Percentiles rank a stretch among this genome's conserved stretches.
phyloP scores from a whole-genome alignment of 2,329 filamentous ascomycete genomes.

The Trichoderma guizhouense region DNA sequence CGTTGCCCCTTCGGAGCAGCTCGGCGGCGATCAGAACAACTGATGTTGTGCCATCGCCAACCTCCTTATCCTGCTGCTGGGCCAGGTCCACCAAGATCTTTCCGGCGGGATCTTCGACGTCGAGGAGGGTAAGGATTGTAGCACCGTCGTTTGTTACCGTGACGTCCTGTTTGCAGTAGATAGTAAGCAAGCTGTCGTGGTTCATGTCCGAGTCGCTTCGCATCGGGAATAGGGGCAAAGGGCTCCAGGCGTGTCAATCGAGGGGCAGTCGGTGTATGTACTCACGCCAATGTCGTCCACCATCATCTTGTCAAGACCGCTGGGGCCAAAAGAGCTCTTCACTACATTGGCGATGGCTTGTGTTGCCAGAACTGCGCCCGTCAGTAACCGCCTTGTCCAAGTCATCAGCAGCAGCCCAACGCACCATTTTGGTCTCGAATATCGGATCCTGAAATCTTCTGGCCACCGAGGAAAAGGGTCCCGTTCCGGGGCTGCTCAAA shows the following conservation, averaged over 20 bases:
- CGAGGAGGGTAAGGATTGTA: constrained; percentile 90
- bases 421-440: constrained; percentile 95
- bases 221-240: neutral
- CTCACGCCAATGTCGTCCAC: constrained; percentile 96
- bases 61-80: constrained; percentile 98
- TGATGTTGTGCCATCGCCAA: constrained; percentile 96
- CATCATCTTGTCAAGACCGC: constrained; percentile 99
- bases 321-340: constrained; percentile 97
- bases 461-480: constrained; percentile 92
- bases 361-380: constrained; percentile 73
- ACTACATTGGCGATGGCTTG: constrained; percentile 98
- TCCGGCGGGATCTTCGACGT: constrained; percentile 95
- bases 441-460: constrained; percentile 95
- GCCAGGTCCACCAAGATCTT: constrained; percentile 98
- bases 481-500: constrained; percentile 95
- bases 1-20: constrained; percentile 88
- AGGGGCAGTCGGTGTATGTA: constrained; percentile 10
- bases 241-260: neutral
- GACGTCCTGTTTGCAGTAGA: constrained; percentile 63
- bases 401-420: constrained; percentile 19
- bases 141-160: constrained; percentile 99
- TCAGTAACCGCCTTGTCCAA: constrained; percentile 19
- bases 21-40: constrained; percentile 97
- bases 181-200: constrained; percentile 21
- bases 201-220: neutral